These are phyloP conservation scores for Pseudogymnoascus sp. DNA, from an alignment of 2,329 filamentous ascomycete species.

Conservation along the genomic window DNA sequence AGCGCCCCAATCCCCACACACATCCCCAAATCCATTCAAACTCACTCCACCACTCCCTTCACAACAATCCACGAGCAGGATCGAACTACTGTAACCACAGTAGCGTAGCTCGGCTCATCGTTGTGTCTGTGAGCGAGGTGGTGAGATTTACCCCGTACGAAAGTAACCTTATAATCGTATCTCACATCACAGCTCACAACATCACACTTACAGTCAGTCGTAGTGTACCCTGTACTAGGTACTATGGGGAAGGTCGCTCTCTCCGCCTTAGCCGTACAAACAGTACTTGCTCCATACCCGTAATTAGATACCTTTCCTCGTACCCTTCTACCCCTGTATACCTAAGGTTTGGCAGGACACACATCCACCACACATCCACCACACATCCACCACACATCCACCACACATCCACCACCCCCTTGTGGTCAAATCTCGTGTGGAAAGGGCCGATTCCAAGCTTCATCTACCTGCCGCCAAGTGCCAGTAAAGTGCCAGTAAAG, in stretches of 20 bases:
- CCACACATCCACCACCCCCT: not conserved
- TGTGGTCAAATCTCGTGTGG: not conserved
- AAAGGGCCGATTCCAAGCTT: not conserved
- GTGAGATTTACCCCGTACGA: too few relatives aligned
- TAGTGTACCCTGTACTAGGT: not conserved
- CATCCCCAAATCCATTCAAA: too few relatives aligned
- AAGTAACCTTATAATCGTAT: too few relatives aligned
- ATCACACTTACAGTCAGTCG: too few relatives aligned
- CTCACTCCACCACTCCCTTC: too few relatives aligned
- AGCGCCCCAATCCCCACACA: not conserved
- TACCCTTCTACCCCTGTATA: not conserved
- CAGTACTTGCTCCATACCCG: not conserved
- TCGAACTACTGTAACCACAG: not conserved
- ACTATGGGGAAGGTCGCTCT: not conserved
- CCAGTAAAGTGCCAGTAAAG: not conserved
- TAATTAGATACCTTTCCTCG: too few relatives aligned
- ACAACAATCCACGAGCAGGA: not conserved
- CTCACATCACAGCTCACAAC: too few relatives aligned
- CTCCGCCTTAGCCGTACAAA: not conserved
- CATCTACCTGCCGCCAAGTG: not conserved
- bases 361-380: not conserved
- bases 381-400: not conserved
- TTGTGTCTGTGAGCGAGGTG: too few relatives aligned
- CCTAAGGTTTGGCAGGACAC: not conserved
- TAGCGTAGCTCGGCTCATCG: too few relatives aligned